Conservation (phyloP, 768 basidiomycete species). For the Trametes coccinea region DNA sequence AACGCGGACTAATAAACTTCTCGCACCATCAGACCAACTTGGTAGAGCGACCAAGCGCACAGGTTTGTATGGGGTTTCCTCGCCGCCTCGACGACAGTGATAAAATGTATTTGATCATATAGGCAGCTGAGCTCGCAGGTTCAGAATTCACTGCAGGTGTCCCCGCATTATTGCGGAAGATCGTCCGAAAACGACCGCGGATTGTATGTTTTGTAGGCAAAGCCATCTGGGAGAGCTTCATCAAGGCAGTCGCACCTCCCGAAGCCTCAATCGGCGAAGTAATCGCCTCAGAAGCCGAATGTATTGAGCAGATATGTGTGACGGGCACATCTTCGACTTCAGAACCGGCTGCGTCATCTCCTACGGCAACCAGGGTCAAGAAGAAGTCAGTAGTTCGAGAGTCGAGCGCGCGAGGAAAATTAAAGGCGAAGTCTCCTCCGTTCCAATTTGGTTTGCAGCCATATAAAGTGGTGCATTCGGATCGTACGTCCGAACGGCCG, state of each 20-base stretch:
- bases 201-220: constrained; percentile 82
- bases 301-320: not conserved
- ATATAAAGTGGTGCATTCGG: constrained; percentile 48
- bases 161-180: constrained; percentile 58
- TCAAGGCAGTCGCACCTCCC: constrained; percentile 31
- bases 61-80: constrained; percentile 43
- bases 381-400: not conserved
- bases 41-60: constrained; percentile 64
- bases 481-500: not conserved
- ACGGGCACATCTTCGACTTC: too few relatives aligned
- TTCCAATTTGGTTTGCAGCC: constrained; percentile 47
- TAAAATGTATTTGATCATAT: too few relatives aligned
- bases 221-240: constrained; percentile 52
- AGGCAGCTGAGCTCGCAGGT: constrained; percentile 52
- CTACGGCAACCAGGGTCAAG: not conserved
- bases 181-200: constrained; percentile 55
- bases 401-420: not conserved
- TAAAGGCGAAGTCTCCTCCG: constrained; percentile 15
- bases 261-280: not conserved
- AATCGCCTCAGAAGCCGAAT: not conserved
- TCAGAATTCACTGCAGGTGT: constrained; percentile 56
- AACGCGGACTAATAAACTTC: not conserved
- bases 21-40: constrained; percentile 62
- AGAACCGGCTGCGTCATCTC: not conserved
- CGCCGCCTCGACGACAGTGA: constrained; percentile 8